phyloP scores from a whole-genome alignment of 169 alveolate species.

The Cyclospora cayetanensis region DNA sequence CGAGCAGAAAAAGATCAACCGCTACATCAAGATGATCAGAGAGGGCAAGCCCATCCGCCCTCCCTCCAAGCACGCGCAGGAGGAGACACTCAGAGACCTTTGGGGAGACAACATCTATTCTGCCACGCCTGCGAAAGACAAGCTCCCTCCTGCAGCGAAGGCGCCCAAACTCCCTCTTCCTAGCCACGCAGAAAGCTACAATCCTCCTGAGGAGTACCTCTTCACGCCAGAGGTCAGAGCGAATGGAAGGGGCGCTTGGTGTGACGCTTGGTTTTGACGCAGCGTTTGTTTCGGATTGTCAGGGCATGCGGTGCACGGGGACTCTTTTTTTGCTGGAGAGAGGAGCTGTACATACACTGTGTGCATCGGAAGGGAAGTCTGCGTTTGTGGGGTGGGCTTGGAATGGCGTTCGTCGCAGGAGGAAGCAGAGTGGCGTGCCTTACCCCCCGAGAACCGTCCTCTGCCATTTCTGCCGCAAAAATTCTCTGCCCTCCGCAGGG shows the following conservation, averaged over 20 bases:
- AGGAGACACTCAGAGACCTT: conserved; percentile 20
- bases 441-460: conserved; percentile 85
- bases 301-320: background rate
- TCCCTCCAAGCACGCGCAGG: conserved; percentile 24
- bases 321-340: background rate
- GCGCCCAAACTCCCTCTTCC: conserved; percentile 95
- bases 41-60: conserved; percentile 31
- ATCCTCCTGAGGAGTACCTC: conserved; percentile 94
- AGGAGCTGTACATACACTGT: background rate
- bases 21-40: conserved; percentile 22
- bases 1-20: conserved; percentile 21
- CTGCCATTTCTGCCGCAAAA: conserved; percentile 86
- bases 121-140: background rate
- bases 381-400: too few relatives aligned
- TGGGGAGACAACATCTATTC: conserved; percentile 63
- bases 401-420: conserved; percentile 74
- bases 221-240: conserved; percentile 79
- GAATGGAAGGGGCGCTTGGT: background rate
- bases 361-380: background rate
- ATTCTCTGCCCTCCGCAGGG: conserved; percentile 90
- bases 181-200: conserved; percentile 93
- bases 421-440: conserved; percentile 83
- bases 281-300: background rate
- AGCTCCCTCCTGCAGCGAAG: conserved; percentile 87
- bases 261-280: background rate